Conservation (phyloP, 805 yeast species). For the Lipomyces sp. region DNA sequence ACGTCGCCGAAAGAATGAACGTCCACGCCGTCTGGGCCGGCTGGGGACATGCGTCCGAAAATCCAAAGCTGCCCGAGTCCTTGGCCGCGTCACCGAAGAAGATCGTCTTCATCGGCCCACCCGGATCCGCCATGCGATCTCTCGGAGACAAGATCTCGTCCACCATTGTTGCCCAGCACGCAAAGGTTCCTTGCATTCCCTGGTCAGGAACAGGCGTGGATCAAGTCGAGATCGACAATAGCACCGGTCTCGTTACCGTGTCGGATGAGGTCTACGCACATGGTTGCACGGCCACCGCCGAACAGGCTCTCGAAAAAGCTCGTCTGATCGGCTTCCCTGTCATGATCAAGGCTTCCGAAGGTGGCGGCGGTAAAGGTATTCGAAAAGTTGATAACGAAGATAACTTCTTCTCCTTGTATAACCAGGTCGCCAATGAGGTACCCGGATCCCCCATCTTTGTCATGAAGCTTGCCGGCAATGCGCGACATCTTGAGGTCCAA, state of each 20-base stretch:
- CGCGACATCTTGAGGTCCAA: conserved; percentile 98
- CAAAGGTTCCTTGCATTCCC: conserved; percentile 97
- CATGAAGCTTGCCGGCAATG: conserved; percentile 96
- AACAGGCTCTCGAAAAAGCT: conserved; percentile 88
- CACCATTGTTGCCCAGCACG: conserved; percentile 98
- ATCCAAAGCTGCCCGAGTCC: conserved; percentile 90
- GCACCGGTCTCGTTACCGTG: conserved; percentile 84
- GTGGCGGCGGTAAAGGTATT: conserved; percentile 99
- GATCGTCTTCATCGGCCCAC: conserved; percentile 96
- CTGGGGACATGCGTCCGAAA: conserved; percentile 99
- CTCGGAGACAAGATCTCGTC: conserved; percentile 97
- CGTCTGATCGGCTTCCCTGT: conserved; percentile 93
- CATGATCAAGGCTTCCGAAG: conserved; percentile 99
- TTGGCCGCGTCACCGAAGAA: conserved; percentile 90
- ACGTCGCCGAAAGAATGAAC: conserved; percentile 92
- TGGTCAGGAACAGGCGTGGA: conserved; percentile 99
- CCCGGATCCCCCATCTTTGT: conserved; percentile 99
- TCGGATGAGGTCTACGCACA: conserved; percentile 78
- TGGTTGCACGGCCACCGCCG: conserved; percentile 87
- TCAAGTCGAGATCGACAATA: conserved; percentile 69
- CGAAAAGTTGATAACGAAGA: conserved; percentile 89
- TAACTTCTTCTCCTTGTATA: conserved; percentile 74
- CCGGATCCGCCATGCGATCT: conserved; percentile 99
- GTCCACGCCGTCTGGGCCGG: conserved; percentile 99
- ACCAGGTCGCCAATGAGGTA: conserved; percentile 95